Evolutionary conservation across 2,329 filamentous ascomycete species (phyloP), one percentile per base, ranked within the genome.

Genomic region (Aspergillus fischeri): DNA sequence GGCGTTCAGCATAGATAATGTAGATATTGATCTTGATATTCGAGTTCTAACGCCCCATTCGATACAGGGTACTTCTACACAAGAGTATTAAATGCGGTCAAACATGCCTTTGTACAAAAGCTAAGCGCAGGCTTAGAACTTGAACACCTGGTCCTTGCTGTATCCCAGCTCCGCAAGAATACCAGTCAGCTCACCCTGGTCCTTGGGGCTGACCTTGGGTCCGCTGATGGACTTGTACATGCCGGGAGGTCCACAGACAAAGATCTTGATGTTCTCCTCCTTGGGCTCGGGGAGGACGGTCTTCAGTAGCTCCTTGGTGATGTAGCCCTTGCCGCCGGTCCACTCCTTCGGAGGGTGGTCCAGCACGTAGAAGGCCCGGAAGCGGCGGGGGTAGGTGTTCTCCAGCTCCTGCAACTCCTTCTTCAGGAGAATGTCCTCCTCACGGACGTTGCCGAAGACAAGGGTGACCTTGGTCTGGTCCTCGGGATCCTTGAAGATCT

Each of bases 381-480:
- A 97, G 63, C 92, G 89, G 77, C 92, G 90, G 20, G 94, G 94
- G 80, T 92, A 96, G 51, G 89, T 92, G 82, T 97, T 96, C 82
- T 97, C 94, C 57, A 99, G 84, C 60, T 92, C 80, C 57, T 89
- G 82, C 55, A 93, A 85, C 80, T 99, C 91, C 68, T 85, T 83
- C 83, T 91, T 93, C 68, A 99, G 80, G 52, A 99, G 82, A 60
- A 99, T 96, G 71, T 99, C 94, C 63, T 93, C 85, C 80, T 97
- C 91, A 27, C 80, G 81, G 59, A 97, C 78, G 80, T 97, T 99
- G 65, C 91, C 94, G 71, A 93, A 97, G 41, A 99, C 84, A 32
- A 99, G 86, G 5, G 93, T 97, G 45, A 99, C 92, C 82, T 96
- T 96, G 68, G 94, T 99, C 85, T 94, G 92, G 80, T 99, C 94